Evolutionary conservation across 768 basidiomycete species (phyloP), one percentile per base, ranked within the genome.

Genomic region (Naematelia encephala): DNA sequence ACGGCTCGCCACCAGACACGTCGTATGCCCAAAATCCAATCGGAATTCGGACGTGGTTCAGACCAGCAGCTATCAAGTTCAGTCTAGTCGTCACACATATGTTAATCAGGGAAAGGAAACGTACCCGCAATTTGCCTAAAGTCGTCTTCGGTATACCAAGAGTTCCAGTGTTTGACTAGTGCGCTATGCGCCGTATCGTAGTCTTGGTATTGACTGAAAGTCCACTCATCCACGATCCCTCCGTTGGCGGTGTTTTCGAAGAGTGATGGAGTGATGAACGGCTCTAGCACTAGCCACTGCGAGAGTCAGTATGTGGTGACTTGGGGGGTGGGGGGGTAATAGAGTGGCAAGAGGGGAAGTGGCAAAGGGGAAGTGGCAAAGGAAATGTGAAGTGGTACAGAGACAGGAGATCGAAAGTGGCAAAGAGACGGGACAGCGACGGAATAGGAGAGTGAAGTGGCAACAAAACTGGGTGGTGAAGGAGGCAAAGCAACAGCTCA

Each of bases 141-240:
- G 59, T 80, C 80, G 46, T 69, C 72, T 55, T 79, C 76, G 1
- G 78, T 79, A 51, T 78, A 69, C 68, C 73, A 80, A 5, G 69
- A 75, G 50, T 78, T 64, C 66, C 73, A 77, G 64, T 79, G 78
- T 25, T 69, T 61, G 30, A 50, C 22, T 26, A 79, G 64, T 1
- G 67, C 73, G 2, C 58, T 51, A 21, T 48, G 34, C 16, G 68
- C 69, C 11, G 52, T 59, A 21, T 67, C 54, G 22, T 61, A 43
- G 52, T 75, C 68, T 46, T 77, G 75, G 43, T 67, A 69, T 42
- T 65, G 62, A 44, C 66, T 59, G 59, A 77, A 75, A 0, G 76
- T 77, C 54, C 64, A 77, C 60, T 77, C 74, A 61, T 77, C 76
- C 29, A 77, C 66, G 46, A 77, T 75, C 21, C 54, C 68, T n/a